Conservation (phyloP, 2,329 filamentous ascomycete genomes). For the Sporothrix phasma region DNA sequence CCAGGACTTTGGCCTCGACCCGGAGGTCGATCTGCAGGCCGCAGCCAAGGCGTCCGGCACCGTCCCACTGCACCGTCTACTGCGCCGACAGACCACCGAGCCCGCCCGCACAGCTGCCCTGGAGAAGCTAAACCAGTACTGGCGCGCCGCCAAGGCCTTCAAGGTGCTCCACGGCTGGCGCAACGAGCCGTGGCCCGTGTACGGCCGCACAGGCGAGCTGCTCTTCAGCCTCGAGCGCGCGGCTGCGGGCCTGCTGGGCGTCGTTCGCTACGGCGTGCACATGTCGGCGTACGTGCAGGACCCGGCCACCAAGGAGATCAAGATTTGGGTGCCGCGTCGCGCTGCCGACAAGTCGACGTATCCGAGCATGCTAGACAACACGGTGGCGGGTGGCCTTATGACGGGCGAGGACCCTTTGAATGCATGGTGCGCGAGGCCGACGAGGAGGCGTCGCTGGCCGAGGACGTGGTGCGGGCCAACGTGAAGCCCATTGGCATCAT, state of each 20-base stretch:
- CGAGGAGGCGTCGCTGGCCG: conserved; percentile 78
- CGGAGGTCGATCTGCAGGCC: conserved; percentile 21
- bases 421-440: conserved; percentile 75
- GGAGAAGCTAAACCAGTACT: conserved; percentile 50
- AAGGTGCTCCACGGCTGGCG: conserved; percentile 69
- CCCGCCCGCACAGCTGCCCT: conserved; percentile 50
- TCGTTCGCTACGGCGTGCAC: conserved; percentile 71
- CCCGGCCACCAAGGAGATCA: conserved; percentile 34
- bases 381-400: conserved; percentile 74
- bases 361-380: conserved; percentile 88
- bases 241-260: conserved; percentile 63
- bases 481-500: conserved; percentile 57
- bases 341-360: conserved; percentile 76
- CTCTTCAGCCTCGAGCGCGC: conserved; percentile 70
- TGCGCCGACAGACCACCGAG: conserved; percentile 44
- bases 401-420: conserved; percentile 73
- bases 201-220: conserved; percentile 50
- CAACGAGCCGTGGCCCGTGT: conserved; percentile 71
- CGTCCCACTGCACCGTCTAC: conserved; percentile 54
- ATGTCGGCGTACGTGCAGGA: conserved; percentile 60
- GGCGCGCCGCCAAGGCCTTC: conserved; percentile 64
- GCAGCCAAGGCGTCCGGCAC: conserved; percentile 37
- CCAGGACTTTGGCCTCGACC: conserved; percentile 45
- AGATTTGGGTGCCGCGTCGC: conserved; percentile 76
- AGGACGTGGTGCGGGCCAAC: conserved; percentile 52